phyloP scores from a whole-genome alignment of 2,329 filamentous ascomycete species.

The Ploettnerulaceae sp. region DNA sequence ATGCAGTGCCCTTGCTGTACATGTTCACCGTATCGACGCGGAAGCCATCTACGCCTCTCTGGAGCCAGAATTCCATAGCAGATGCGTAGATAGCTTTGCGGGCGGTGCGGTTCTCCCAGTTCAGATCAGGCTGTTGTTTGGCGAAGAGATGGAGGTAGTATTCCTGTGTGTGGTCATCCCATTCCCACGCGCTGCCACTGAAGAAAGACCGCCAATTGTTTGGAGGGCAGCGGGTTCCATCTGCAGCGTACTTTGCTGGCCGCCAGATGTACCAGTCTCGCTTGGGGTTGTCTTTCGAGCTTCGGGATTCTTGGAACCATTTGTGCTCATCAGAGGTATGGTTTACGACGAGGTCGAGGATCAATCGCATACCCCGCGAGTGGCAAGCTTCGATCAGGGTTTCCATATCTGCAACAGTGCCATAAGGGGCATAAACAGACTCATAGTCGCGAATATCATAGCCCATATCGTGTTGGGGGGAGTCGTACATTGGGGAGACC shows the following conservation, averaged over 20 bases:
- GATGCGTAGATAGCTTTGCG: conserved; percentile 65
- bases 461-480: conserved; percentile 63
- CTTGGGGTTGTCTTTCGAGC: conserved; percentile 46
- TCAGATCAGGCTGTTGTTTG: conserved; percentile 75
- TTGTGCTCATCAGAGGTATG: conserved; percentile 68
- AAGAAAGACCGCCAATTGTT: conserved; percentile 69
- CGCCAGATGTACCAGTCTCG: conserved; percentile 65
- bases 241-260: conserved; percentile 46
- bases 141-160: conserved; percentile 77
- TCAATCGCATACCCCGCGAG: conserved; percentile 60
- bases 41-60: conserved; percentile 68
- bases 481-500: conserved; percentile 62
- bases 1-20: conserved; percentile 58
- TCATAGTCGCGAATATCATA: conserved; percentile 68
- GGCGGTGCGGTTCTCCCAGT: conserved; percentile 70
- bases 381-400: conserved; percentile 55
- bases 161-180: conserved; percentile 65
- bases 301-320: conserved; percentile 56
- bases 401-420: conserved; percentile 62
- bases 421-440: conserved; percentile 59
- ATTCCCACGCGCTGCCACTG: conserved; percentile 60
- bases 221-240: conserved; percentile 61
- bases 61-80: conserved; percentile 74
- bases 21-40: conserved; percentile 72
- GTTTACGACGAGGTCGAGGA: conserved; percentile 74